A percentile compares a stretch with the other conserved stretches of the same genome.
Conservation (phyloP, 805 yeast genomes). For the Suhomyces sp. region DNA sequence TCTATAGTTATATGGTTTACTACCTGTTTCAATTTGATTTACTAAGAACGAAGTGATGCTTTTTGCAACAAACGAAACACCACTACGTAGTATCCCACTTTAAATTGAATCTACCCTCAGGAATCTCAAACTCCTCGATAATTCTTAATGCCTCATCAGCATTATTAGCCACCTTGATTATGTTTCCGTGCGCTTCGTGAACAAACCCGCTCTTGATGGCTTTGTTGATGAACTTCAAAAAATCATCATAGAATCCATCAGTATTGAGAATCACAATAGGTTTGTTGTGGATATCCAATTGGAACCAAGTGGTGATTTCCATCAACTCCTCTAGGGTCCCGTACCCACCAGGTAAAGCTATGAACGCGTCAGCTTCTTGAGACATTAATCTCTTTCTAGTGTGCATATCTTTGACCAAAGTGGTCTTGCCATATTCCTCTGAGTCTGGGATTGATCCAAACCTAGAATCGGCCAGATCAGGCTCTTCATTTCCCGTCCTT, state of each 20-base stretch:
- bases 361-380: conserved; percentile 74
- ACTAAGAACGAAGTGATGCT: too few relatives aligned
- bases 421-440: conserved; percentile 66
- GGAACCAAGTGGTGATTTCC: conserved; percentile 90
- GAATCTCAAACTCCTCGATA: conserved; percentile 59
- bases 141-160: conserved; percentile 67
- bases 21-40: too few relatives aligned
- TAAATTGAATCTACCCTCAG: conserved; percentile 71
- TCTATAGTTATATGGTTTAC: too few relatives aligned
- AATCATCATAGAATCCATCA: conserved; percentile 74
- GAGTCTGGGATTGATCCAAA: conserved; percentile 57
- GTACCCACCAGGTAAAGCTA: conserved; percentile 89
- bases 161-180: conserved; percentile 65
- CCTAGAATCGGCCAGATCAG: conserved; percentile 54
- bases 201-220: conserved; percentile 68
- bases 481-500: conserved; percentile 37
- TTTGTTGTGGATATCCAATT: conserved; percentile 77
- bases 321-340: conserved; percentile 87
- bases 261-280: conserved; percentile 80
- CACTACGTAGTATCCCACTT: conserved; percentile 49
- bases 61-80: too few relatives aligned
- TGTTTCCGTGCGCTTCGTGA: conserved; percentile 60
- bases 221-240: conserved; percentile 57
- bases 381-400: conserved; percentile 86
- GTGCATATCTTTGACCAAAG: conserved; percentile 84